Evolutionary conservation across 441 rosid genomes (phyloP), one percentile per base, ranked within the genome.

Genomic region (Pelargonium exstipulatum): DNA sequence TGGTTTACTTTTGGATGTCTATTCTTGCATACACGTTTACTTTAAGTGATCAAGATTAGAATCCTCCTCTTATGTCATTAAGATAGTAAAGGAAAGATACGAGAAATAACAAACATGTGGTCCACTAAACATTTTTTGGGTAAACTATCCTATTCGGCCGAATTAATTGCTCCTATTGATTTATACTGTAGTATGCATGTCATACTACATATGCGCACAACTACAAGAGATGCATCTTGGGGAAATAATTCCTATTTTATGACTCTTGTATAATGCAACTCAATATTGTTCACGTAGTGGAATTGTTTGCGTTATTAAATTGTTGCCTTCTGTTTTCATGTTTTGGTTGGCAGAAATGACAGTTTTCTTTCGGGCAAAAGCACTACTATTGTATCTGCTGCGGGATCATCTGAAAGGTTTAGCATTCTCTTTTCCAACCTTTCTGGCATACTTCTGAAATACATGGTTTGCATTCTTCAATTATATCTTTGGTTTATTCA

Each of bases 321-420:
- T 51, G 20, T 51, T 51, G 58, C 8, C 7, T 49, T 51, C 58
- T 14, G 18, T 51, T 51, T 51, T 51, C 58, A 51, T 51, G 6
- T 51, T 51, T 51, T 51, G 6, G 9, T 51, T 51, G 6, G 20
- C 80, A 90, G 99, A 78, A 87, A 79, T 67, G 83, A 81, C 64
- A 64, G 70, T 73, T 91, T 90, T 71, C 65, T 71, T 72, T 71
- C 84, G 2, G 84, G 97, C 43, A 91, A 82, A 83, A 84, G 90
- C 79, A 83, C 82, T 67, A 80, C 96, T 20, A 45, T 92, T 20
- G 65, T 86, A 68, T 83, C 94, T 77, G 76, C 87, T 26, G 68
- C 82, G 68, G 88, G 82, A 66, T 82, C 96, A 32, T 91, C 91
- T 69, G 95, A 88, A 72, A 92, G 99, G 99, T 94, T 65, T 62